Conservation (phyloP, 2,329 filamentous ascomycete species). For the Microcyclospora tardicrescens region DNA sequence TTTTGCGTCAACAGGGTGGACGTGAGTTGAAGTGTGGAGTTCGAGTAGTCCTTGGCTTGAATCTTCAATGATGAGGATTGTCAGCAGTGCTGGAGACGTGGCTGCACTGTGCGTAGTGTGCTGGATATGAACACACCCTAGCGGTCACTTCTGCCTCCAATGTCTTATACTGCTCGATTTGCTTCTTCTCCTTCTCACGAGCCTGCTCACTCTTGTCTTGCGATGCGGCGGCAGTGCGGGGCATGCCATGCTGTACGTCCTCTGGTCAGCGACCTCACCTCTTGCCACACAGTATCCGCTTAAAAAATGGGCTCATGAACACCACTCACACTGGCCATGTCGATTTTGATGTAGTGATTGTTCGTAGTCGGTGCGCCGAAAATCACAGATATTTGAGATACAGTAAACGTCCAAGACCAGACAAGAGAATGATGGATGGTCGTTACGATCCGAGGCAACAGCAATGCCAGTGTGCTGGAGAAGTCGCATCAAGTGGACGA, state of each 20-base stretch:
- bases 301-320: no score
- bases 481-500: no score
- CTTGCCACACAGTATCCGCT: constrained; percentile 1
- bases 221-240: constrained; percentile 46
- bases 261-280: constrained; percentile 11
- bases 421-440: no score
- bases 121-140: constrained; percentile 38
- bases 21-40: constrained; percentile 52
- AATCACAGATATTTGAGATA: no score
- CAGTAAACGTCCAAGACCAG: no score
- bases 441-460: no score
- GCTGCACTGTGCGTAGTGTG: neutral
- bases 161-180: constrained; percentile 62
- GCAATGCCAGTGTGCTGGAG: no score
- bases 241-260: constrained; percentile 61
- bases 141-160: constrained; percentile 55
- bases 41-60: constrained; percentile 35
- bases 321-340: no score
- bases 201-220: constrained; percentile 53
- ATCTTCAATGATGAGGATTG: constrained; percentile 22
- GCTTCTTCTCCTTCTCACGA: constrained; percentile 55
- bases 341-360: no score
- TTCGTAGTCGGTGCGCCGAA: no score
- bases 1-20: constrained; percentile 64
- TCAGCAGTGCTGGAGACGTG: neutral